These are phyloP conservation scores for Pleurotus eryngii DNA, from an alignment of 768 basidiomycete genomes.

Conservation along the genomic window DNA sequence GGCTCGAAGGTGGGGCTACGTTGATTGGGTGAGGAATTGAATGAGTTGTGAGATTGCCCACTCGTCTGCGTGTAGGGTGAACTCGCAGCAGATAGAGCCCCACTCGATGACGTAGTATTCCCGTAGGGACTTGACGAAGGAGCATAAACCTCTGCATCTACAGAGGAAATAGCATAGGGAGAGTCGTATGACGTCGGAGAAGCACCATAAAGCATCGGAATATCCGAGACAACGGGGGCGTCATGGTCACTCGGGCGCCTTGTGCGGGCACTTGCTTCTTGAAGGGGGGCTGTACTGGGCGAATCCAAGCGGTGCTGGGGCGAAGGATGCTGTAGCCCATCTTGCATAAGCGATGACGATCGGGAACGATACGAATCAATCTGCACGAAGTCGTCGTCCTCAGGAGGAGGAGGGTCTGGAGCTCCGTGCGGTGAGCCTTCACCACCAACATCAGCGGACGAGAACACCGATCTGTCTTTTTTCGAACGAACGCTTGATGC, in stretches of 20 bases:
- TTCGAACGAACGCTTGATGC: too few species aligned
- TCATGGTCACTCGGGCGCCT: neutral
- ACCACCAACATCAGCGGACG: too few species aligned
- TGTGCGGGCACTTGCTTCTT: neutral
- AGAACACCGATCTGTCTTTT: too few species aligned
- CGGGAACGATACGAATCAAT: neutral
- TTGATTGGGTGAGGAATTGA: neutral
- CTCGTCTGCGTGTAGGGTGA: conserved; percentile 5
- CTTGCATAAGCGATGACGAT: neutral
- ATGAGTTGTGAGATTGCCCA: neutral
- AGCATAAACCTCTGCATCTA: neutral
- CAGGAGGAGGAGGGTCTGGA: too few species aligned
- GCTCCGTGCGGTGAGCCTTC: too few species aligned
- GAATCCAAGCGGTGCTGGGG: neutral
- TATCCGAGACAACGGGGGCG: neutral
- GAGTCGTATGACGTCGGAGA: neutral
- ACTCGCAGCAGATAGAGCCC: neutral
- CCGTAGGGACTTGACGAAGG: conserved; percentile 2
- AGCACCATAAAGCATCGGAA: neutral
- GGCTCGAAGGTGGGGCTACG: neutral
- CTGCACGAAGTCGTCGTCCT: too few species aligned
- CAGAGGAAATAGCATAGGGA: neutral
- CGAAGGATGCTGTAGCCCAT: neutral
- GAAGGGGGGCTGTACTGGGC: neutral
- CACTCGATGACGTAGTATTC: neutral